Evolutionary conservation across 495 filamentous ascomycete species (phyloP).

Genomic region (Friedmanniomyces simplex): DNA sequence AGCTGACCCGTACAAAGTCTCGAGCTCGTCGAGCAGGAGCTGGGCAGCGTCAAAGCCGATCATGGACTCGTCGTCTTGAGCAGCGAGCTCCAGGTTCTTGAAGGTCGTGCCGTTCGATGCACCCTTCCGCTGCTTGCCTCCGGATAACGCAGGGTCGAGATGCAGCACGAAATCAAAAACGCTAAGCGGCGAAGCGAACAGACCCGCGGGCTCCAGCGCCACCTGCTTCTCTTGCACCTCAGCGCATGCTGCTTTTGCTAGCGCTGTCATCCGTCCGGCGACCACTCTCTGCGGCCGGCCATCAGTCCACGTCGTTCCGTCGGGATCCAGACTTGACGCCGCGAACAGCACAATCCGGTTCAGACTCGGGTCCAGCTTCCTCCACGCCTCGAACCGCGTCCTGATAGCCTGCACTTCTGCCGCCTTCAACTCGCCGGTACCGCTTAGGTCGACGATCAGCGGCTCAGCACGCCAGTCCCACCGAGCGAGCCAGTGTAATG

Average conservation of each 20-base stretch:
- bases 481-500: constrained; percentile 60
- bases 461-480: constrained; percentile 90
- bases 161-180: constrained; percentile 83
- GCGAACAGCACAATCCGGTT: constrained; percentile 73
- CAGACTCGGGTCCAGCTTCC: constrained; percentile 80
- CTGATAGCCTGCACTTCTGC: constrained; percentile 50
- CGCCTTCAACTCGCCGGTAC: constrained; percentile 32
- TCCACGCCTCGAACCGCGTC: constrained; percentile 65
- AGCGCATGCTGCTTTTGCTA: constrained; percentile 63
- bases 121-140: constrained; percentile 27
- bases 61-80: constrained; percentile 26
- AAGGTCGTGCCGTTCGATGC: constrained; percentile 32
- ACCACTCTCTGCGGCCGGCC: constrained; percentile 66
- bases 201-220: constrained; percentile 44
- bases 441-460: constrained; percentile 61
- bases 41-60: constrained; percentile 41
- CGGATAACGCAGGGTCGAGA: constrained; percentile 34
- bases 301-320: constrained; percentile 73
- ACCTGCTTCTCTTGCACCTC: constrained; percentile 47
- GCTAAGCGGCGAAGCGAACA: constrained; percentile 58
- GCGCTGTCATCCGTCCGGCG: constrained; percentile 67
- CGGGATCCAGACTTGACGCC: constrained; percentile 65
- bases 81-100: constrained; percentile 59
- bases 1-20: constrained; percentile 47
- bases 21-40: constrained; percentile 50